Percentiles rank a stretch among this genome's conserved stretches.
These are phyloP conservation scores for Lactarius trivialis DNA, from an alignment of 768 basidiomycete species.

Conservation along the genomic window DNA sequence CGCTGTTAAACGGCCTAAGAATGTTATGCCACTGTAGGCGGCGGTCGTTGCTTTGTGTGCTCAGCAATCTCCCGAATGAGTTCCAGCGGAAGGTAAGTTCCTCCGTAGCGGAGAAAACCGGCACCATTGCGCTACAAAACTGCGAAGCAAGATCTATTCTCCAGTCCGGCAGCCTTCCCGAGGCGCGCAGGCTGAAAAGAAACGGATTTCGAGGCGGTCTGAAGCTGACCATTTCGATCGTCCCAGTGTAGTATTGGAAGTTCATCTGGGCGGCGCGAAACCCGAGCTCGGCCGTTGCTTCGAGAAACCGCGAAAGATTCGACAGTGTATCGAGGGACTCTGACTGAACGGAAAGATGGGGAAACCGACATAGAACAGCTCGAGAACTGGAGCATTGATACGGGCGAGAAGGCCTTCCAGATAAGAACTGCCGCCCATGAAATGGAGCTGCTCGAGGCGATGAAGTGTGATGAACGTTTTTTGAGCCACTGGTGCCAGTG, in stretches of 20 bases:
- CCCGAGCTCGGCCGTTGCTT: neutral
- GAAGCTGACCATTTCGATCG: neutral
- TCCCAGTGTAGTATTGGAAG: neutral
- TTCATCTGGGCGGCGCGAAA: neutral
- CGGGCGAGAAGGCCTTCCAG: neutral
- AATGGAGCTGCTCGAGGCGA: neutral
- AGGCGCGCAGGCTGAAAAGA: neutral
- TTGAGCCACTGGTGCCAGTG: too few relatives aligned
- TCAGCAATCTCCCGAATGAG: neutral
- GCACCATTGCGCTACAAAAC: neutral
- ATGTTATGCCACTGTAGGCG: neutral
- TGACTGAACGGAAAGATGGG: too few relatives aligned
- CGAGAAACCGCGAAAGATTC: neutral
- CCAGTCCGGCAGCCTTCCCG: neutral
- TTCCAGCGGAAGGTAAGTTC: neutral
- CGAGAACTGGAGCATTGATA: constrained; percentile 1
- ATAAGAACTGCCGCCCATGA: neutral
- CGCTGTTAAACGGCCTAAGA: neutral
- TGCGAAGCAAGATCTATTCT: neutral
- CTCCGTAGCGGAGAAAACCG: neutral
- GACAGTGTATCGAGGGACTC: neutral
- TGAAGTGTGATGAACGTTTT: neutral
- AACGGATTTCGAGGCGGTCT: neutral
- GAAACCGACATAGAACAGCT: neutral
- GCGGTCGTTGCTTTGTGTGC: neutral